These are phyloP conservation scores for Cladorrhinum sp. DNA, from an alignment of 2,329 filamentous ascomycete genomes.

Conservation along the genomic window DNA sequence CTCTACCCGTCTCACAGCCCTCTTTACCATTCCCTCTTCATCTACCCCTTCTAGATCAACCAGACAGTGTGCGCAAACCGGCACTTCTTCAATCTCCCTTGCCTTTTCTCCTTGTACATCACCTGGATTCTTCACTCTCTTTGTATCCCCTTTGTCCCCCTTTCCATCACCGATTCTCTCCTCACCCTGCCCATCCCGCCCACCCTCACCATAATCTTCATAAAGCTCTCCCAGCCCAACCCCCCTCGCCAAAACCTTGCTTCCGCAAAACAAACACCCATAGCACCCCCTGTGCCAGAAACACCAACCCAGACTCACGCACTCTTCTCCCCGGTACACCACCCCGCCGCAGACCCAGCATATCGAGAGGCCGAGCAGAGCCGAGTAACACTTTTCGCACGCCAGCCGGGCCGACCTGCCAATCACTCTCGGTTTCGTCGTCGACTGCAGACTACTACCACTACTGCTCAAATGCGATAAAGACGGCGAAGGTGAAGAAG, in stretches of 20 bases:
- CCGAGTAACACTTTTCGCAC: slow-evolving; percentile 46
- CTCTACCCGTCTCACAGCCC: slow-evolving; percentile 44
- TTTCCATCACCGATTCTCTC: slow-evolving; percentile 12
- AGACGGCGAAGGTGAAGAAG: background rate
- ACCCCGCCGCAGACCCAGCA: slow-evolving; percentile 58
- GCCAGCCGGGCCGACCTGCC: slow-evolving; percentile 48
- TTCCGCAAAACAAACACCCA: slow-evolving; percentile 53
- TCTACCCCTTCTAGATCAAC: slow-evolving; percentile 40
- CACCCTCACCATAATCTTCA: slow-evolving; percentile 19
- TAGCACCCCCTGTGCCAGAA: slow-evolving; percentile 59
- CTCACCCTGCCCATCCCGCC: slow-evolving; percentile 37
- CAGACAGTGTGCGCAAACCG: slow-evolving; percentile 49
- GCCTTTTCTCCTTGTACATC: background rate
- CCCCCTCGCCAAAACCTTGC: slow-evolving; percentile 36
- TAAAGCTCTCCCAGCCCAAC: slow-evolving; percentile 37
- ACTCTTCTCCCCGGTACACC: slow-evolving; percentile 51
- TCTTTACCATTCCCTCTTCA: slow-evolving; percentile 36
- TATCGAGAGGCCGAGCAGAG: slow-evolving; percentile 51
- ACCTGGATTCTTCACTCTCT: no score
- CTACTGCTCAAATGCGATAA: no score
- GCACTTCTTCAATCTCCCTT: slow-evolving; percentile 45
- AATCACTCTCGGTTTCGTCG: slow-evolving; percentile 37
- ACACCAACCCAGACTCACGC: slow-evolving; percentile 58
- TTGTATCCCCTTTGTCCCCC: slow-evolving; percentile 9
- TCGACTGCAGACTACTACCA: background rate